Evolutionary conservation across 2,329 filamentous ascomycete species (phyloP).

Genomic region (Apiospora aurea): DNA sequence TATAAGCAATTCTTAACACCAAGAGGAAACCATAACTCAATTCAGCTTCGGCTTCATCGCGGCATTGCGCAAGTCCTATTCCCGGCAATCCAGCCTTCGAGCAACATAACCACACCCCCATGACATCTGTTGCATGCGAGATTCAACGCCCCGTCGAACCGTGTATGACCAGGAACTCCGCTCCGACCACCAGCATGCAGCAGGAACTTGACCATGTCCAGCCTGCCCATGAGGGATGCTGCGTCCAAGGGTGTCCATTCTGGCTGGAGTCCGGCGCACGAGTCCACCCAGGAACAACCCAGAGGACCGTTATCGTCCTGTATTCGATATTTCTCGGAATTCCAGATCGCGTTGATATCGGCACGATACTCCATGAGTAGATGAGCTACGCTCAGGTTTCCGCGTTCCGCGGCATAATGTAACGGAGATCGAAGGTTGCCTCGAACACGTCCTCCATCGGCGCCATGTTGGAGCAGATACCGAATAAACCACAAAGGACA

Average conservation of each 20-base stretch:
- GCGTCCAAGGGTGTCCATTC: background rate
- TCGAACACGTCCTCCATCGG: background rate
- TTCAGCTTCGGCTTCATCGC: no score
- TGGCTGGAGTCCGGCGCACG: background rate
- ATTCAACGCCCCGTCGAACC: background rate
- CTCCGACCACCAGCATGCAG: background rate
- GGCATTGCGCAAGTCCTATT: no score
- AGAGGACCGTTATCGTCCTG: no score
- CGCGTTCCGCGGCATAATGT: background rate
- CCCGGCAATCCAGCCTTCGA: background rate
- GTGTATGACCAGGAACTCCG: background rate
- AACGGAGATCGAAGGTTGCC: background rate
- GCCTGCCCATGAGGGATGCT: background rate
- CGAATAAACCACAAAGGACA: background rate
- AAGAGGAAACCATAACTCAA: no score
- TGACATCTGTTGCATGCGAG: background rate
- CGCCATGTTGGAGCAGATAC: background rate
- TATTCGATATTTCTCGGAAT: background rate
- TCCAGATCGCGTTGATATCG: background rate
- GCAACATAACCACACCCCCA: background rate
- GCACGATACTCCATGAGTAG: background rate
- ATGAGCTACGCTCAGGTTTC: background rate
- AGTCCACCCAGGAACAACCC: background rate
- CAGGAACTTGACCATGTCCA: background rate
- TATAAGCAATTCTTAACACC: no score